A percentile compares a stretch with the other conserved stretches of the same genome.
Conservation (phyloP, 495 filamentous ascomycete species). For the Annulohypoxylon stygium region DNA sequence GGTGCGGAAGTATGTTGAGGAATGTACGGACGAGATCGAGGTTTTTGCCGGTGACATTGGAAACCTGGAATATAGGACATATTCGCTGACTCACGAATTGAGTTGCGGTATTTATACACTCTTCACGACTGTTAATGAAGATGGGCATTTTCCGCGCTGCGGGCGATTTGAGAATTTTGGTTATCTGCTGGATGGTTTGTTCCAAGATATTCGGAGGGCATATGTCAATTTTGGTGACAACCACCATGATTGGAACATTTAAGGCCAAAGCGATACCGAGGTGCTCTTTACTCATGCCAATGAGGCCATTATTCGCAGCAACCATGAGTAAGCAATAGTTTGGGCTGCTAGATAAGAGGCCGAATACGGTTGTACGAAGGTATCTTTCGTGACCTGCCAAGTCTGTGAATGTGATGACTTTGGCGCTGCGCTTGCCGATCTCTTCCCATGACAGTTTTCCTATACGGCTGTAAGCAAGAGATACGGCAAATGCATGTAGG, state of each 20-base stretch:
- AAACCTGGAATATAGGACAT: constrained; percentile 97
- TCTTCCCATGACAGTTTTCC: constrained; percentile 91
- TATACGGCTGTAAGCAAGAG: constrained; percentile 15
- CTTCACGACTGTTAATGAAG: constrained; percentile 90
- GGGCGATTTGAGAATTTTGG: constrained; percentile 90
- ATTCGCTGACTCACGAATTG: constrained; percentile 97
- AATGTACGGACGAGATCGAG: constrained; percentile 86
- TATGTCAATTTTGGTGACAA: constrained; percentile 99
- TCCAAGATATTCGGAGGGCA: constrained; percentile 96
- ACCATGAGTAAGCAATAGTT: constrained; percentile 99
- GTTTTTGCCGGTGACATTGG: constrained; percentile 93
- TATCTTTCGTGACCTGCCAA: constrained; percentile 96
- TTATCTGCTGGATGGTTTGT: constrained; percentile 93
- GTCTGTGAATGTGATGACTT: constrained; percentile 97
- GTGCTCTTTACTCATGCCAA: constrained; percentile 99
- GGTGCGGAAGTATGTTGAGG: constrained; percentile 94
- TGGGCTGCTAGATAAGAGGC: constrained; percentile 91
- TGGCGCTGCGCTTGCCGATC: constrained; percentile 93
- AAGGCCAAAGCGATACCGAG: constrained; percentile 93
- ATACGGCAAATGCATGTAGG: background rate
- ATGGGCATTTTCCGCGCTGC: constrained; percentile 98
- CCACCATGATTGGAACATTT: constrained; percentile 98
- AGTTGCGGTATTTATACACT: constrained; percentile 93
- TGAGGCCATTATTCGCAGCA: constrained; percentile 95
- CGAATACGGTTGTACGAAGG: constrained; percentile 95